Percentiles rank a stretch among this genome's conserved stretches.
Conservation (phyloP, 495 filamentous ascomycete genomes). For the Penicillium samsonianum region DNA sequence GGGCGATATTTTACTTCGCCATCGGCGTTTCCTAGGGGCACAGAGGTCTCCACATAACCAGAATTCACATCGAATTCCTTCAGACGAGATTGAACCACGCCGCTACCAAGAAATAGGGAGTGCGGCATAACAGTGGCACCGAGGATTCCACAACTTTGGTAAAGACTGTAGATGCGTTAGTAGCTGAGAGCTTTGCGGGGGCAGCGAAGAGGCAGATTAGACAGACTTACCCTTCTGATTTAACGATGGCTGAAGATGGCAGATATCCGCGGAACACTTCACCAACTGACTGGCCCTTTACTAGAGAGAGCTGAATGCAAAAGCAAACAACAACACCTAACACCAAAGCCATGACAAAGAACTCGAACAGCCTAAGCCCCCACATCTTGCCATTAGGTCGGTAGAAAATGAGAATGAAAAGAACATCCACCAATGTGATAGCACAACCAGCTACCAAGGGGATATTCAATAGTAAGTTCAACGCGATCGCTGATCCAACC, state of each 20-base stretch:
- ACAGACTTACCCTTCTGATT: constrained; percentile 58
- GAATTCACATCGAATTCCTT: constrained; percentile 69
- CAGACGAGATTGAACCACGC: constrained; percentile 81
- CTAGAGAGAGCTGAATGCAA: constrained; percentile 81
- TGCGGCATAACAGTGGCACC: constrained; percentile 96
- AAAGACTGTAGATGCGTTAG: constrained; percentile 55
- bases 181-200: constrained; percentile 1
- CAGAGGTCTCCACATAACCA: constrained; percentile 54
- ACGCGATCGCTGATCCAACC: constrained; percentile 86
- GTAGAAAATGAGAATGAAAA: constrained; percentile 85
- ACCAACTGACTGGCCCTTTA: constrained; percentile 65
- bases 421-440: constrained; percentile 79
- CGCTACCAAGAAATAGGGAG: constrained; percentile 84
- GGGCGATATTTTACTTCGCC: constrained; percentile 70
- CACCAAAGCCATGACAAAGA: constrained; percentile 76
- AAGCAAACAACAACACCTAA: constrained; percentile 88
- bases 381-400: constrained; percentile 71
- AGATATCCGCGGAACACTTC: constrained; percentile 84
- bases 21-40: constrained; percentile 38
- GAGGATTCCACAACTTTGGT: constrained; percentile 89
- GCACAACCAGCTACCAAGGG: constrained; percentile 87
- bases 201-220: not conserved
- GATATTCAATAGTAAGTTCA: constrained; percentile 78
- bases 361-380: constrained; percentile 75
- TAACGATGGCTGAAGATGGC: constrained; percentile 72